Evolutionary conservation across 2,329 filamentous ascomycete species (phyloP).

Genomic region (Teratosphaeria zuluensis): DNA sequence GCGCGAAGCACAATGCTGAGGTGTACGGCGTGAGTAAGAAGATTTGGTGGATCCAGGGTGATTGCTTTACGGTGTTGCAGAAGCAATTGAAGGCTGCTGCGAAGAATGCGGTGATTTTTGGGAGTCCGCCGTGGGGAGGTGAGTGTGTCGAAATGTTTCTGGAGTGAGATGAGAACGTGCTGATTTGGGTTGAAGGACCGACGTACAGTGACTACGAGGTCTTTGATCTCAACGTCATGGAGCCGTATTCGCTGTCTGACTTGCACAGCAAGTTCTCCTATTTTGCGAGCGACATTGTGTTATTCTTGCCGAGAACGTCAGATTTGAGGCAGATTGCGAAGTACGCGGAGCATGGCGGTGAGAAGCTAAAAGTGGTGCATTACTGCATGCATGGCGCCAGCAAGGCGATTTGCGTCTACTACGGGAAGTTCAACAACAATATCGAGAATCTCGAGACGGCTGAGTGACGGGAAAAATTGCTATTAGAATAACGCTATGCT

Average conservation of each 20-base stretch:
- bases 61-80: conserved; percentile 68
- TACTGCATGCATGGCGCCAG: conserved; percentile 88
- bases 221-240: conserved; percentile 78
- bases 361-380: conserved; percentile 67
- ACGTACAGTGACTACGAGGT: conserved; percentile 56
- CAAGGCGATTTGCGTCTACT: conserved; percentile 58
- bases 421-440: conserved; percentile 29
- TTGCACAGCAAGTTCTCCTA: conserved; percentile 53
- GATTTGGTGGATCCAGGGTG: conserved; percentile 79
- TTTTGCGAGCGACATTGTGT: conserved; percentile 47
- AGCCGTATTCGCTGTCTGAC: conserved; percentile 65
- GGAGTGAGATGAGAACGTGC: not conserved
- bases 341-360: conserved; percentile 23
- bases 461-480: not conserved
- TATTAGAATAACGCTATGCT: not conserved
- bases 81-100: conserved; percentile 39
- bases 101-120: conserved; percentile 53
- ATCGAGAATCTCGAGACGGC: not conserved
- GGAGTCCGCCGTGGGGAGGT: conserved; percentile 67
- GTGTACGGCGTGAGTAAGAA: conserved; percentile 69
- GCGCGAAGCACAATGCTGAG: conserved; percentile 83
- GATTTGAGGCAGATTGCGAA: conserved; percentile 67
- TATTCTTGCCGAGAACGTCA: conserved; percentile 80
- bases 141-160: conserved; percentile 17
- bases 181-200: conserved; percentile 40